phyloP scores from a whole-genome alignment of 768 basidiomycete genomes.

The Trametes cinnabarina region DNA sequence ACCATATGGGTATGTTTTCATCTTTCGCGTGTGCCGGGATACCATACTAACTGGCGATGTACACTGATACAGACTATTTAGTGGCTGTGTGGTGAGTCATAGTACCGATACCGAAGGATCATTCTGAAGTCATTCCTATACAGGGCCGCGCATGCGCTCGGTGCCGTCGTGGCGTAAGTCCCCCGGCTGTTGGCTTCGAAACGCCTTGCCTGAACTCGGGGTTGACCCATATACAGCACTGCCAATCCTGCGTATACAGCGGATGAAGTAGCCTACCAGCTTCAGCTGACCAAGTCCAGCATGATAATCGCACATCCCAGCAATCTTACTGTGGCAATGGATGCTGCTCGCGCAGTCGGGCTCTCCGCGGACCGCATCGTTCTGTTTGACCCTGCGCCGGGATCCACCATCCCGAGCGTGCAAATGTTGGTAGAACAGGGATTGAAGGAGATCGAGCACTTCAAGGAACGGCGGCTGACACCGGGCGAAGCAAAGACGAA shows the following conservation, averaged over 20 bases:
- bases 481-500: constrained; percentile 31
- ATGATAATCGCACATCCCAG: constrained; percentile 25
- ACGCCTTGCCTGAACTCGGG: background rate
- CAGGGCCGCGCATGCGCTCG: constrained; percentile 52
- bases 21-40: background rate
- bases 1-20: constrained; percentile 2
- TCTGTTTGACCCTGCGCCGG: constrained; percentile 3
- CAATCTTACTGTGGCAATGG: constrained; percentile 19
- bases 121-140: too few relatives aligned
- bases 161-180: constrained; percentile 55
- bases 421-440: constrained; percentile 24
- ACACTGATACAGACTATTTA: constrained; percentile 13
- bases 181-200: background rate
- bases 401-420: constrained; percentile 22
- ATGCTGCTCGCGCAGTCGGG: constrained; percentile 19
- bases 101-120: too few relatives aligned
- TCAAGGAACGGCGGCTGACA: constrained; percentile 21
- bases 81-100: constrained; percentile 6
- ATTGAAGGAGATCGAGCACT: constrained; percentile 16
- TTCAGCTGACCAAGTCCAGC: constrained; percentile 21
- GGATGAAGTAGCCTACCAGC: constrained; percentile 29
- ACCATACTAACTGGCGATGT: background rate
- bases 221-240: constrained; percentile 21
- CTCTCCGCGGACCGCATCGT: constrained; percentile 23
- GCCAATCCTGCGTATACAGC: constrained; percentile 30